phyloP scores from a whole-genome alignment of 768 basidiomycete genomes.

The Sporobolomyces pararoseus region DNA sequence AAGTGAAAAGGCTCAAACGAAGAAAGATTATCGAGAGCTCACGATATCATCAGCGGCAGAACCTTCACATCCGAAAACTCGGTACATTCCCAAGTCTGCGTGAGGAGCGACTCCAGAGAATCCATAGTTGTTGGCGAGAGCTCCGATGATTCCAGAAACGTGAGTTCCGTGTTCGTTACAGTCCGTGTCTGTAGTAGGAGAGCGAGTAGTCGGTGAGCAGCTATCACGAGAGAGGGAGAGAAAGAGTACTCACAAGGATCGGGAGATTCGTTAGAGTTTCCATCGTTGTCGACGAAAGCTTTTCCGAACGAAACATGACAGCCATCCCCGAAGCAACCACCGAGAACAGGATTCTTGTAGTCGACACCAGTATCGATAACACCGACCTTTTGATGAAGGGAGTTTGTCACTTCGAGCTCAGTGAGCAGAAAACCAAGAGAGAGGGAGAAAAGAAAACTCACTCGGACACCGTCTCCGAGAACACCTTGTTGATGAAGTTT shows the following conservation, averaged over 20 bases:
- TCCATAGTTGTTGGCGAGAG: conserved; percentile 24
- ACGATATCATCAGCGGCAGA: conserved; percentile 49
- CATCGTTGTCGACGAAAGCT: conserved; percentile 49
- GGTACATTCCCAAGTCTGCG: conserved; percentile 54
- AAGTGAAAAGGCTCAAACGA: background rate
- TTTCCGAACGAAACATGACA: conserved; percentile 50
- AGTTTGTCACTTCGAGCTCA: too few species aligned
- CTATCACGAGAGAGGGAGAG: too few species aligned
- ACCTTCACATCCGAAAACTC: conserved; percentile 62
- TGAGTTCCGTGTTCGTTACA: conserved; percentile 16
- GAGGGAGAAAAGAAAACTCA: conserved; percentile 45
- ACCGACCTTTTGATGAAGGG: conserved; percentile 55
- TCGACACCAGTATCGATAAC: conserved; percentile 56
- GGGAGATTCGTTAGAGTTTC: conserved; percentile 51
- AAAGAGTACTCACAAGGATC: conserved; percentile 50
- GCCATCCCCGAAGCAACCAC: conserved; percentile 49
- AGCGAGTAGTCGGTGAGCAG: background rate
- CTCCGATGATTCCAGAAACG: conserved; percentile 26
- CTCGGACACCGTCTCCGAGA: conserved; percentile 62
- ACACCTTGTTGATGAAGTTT: conserved; percentile 63
- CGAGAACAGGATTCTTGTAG: conserved; percentile 49
- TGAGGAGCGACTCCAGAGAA: conserved; percentile 68
- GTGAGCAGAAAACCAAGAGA: background rate
- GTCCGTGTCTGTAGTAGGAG: background rate
- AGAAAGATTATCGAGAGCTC: background rate